phyloP scores from a whole-genome alignment of 1,284 basidiomycete genomes.

The Cryptococcus deneoformans region DNA sequence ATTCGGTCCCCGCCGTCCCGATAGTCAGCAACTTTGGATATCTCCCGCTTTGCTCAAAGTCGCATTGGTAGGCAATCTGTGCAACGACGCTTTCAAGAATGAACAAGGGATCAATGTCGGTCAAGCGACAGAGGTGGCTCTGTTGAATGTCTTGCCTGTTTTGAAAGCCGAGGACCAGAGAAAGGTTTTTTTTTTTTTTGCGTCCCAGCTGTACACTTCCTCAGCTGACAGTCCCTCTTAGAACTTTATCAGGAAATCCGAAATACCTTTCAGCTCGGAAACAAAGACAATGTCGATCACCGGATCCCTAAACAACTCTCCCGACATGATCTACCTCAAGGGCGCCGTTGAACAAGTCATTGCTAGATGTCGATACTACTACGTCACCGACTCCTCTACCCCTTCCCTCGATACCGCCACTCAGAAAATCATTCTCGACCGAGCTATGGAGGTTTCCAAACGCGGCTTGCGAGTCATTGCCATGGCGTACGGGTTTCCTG shows the following conservation, averaged over 20 bases:
- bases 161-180: constrained; percentile 72
- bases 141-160: constrained; percentile 73
- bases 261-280: constrained; percentile 89
- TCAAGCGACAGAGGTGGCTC: constrained; percentile 90
- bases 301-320: constrained; percentile 58
- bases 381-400: constrained; percentile 78
- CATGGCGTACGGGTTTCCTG: constrained; percentile 79
- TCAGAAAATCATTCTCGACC: constrained; percentile 62
- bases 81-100: constrained; percentile 60
- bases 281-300: constrained; percentile 88
- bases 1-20: constrained; percentile 60
- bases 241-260: constrained; percentile 68
- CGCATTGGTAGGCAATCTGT: constrained; percentile 56
- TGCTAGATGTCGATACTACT: constrained; percentile 79
- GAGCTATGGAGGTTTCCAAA: constrained; percentile 68
- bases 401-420: constrained; percentile 69
- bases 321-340: constrained; percentile 84
- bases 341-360: constrained; percentile 88
- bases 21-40: constrained; percentile 43
- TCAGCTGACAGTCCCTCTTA: constrained; percentile 23
- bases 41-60: constrained; percentile 65
- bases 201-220: not conserved
- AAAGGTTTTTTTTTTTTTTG: constrained; percentile 56
- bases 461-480: constrained; percentile 83
- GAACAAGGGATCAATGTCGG: constrained; percentile 76